Base-by-base conservation (phyloP, 192 early-diverging fungal species). In the Entomortierella chlamydospora region DNA sequence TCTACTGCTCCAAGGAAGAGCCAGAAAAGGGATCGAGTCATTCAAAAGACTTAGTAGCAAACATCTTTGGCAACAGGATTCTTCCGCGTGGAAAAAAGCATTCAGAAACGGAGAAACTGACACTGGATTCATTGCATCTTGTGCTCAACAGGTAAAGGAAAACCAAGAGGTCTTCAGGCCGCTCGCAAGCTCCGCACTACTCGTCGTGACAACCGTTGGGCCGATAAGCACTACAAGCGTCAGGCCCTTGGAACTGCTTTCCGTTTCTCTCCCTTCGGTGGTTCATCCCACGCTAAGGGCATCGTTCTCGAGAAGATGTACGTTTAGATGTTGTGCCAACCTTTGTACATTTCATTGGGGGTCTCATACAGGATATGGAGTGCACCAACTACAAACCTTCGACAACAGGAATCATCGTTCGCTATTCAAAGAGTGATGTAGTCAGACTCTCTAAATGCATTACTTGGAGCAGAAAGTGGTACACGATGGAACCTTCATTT, bases 271-370 rank as follows among this genome's bases (percentile, higher is more conserved):
- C 98, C 98, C 45, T 99, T 99, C 90, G 97, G 95, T 88, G 98
- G 97, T 73, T 93, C 98, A 56, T 99, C 98, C 68, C 98, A 99
- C 90, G 98, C 98, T 87, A 99, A 99, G 95, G 98, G 98, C 72
- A 99, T 99, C 83, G 96, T 98, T 67, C 92, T 99, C 73, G 98
- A 99, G 91, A 99, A 99, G 93, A 98, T 99, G 94, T 95, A 88
- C 52, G 89, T 86, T 64, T 20, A 12, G 4, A 11, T 47, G 4
- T 47, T 5, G 4, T 47, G 2, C 15, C 15, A 11, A 17, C 0
- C 13, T 39, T 58, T 23, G 0, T 39, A 58, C 10, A 31, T 23
- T n/a, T n/a, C n/a, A n/a, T n/a, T n/a, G n/a, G n/a, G n/a, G n/a
- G n/a, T n/a, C n/a, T 12, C 45, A 47, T 2, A 2, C 2, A 11